Percentiles rank a stretch among this genome's conserved stretches.
These are phyloP conservation scores for Pichia kudriavzevii DNA, from an alignment of 1,139 yeast species.

Conservation along the genomic window DNA sequence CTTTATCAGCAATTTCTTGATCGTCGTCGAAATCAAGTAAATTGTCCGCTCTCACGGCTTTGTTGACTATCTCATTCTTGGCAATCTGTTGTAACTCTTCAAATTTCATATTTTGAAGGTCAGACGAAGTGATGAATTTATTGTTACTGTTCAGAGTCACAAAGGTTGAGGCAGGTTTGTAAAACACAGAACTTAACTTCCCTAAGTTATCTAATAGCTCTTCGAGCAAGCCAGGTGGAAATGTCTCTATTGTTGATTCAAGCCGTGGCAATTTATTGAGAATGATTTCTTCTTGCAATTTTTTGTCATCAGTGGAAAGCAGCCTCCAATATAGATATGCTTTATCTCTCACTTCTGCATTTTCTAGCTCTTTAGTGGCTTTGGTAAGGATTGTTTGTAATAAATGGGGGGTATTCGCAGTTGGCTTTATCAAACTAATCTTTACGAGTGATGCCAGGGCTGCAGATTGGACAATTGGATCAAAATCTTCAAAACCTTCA, in stretches of 20 bases:
- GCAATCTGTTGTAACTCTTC: slow-evolving; percentile 78
- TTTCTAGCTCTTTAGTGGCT: slow-evolving; percentile 76
- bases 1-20: slow-evolving; percentile 28
- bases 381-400: slow-evolving; percentile 68
- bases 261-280: slow-evolving; percentile 63
- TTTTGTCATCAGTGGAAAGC: slow-evolving; percentile 42
- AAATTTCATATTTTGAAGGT: slow-evolving; percentile 33
- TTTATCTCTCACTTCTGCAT: slow-evolving; percentile 89
- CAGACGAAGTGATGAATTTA: slow-evolving; percentile 18
- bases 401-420: slow-evolving; percentile 38
- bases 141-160: slow-evolving; percentile 37
- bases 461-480: slow-evolving; percentile 67
- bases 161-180: slow-evolving; percentile 70
- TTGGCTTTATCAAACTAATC: slow-evolving; percentile 45
- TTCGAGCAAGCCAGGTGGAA: slow-evolving; percentile 61
- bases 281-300: slow-evolving; percentile 43
- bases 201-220: slow-evolving; percentile 71
- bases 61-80: slow-evolving; percentile 63
- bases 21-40: slow-evolving; percentile 77
- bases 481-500: slow-evolving; percentile 62
- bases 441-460: slow-evolving; percentile 75
- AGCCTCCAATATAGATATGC: slow-evolving; percentile 94
- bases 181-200: slow-evolving; percentile 83
- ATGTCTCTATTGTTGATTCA: slow-evolving; percentile 60
- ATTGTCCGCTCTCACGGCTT: slow-evolving; percentile 64